Base-by-base conservation (phyloP, 371 early-diverging fungal species). In the Scutellospora calospora region DNA sequence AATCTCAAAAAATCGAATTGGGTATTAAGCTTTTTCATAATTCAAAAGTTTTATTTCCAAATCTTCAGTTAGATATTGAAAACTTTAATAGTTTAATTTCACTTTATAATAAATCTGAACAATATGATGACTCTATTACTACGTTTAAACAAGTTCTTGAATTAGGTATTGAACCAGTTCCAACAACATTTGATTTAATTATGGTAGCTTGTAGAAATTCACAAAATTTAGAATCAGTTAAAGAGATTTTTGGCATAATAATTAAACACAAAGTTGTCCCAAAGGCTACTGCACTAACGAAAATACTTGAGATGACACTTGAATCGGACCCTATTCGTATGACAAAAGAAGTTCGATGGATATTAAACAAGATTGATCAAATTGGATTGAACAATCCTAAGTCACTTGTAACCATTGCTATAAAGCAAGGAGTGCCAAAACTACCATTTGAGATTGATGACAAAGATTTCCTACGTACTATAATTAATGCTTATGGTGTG, bases 81-180 rank as follows among this genome's bases (percentile, higher is more conserved):
- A 69, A 69, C 41, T 69, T 38, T 49, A 38, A 69, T 49, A 38
- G 69, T 69, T 6, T 69, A 38, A 69, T 69, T 20, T 45, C 38
- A 49, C 38, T 69, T 69, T 69, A 38, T 25, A 69, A 45, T 31
- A 16, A 38, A 35, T n/a, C 33, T 38, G 16, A 69, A n/a, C 20
- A 41, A 49, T 69, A 25, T 69, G 22, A 49, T 11, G 20, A 69
- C 5, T 16, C 69, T 12, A 69, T 69, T 45, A 41, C 16, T 3
- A 20, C 51, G 5, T 45, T 38, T 38, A 45, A 38, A 27, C 38
- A 38, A 20, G 8, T 35, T 45, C 33, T n/a, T 14, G 41, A 38
- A 38, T 49, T 38, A 12, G 31, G 31, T 4, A 18, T 69, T 38
- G 69, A n/a, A 27, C 69, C 41, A 4, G 41, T 3, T 16, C 9